Percentiles rank a stretch among this genome's conserved stretches.
Evolutionary conservation across 164 flowering plant species (phyloP).

Genomic region (Annona squamosa): DNA sequence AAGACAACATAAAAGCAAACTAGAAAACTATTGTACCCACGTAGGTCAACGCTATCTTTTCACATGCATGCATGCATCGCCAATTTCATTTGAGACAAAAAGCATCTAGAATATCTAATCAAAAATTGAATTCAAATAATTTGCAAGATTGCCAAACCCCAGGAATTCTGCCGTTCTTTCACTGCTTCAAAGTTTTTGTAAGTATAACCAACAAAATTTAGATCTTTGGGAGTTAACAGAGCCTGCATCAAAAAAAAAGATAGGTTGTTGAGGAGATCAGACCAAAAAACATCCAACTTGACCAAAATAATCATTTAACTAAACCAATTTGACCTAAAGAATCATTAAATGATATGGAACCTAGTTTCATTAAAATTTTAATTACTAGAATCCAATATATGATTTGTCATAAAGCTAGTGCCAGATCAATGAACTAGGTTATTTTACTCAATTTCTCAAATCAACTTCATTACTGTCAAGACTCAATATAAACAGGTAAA

Average conservation of each 20-base stretch:
- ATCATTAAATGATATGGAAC: no score
- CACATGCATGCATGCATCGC: neutral
- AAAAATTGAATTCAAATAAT: neutral
- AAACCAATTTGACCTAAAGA: no score
- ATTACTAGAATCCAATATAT: no score
- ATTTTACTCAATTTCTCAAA: no score
- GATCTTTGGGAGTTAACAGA: constrained; percentile 56
- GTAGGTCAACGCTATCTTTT: neutral
- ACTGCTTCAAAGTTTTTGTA: constrained; percentile 81
- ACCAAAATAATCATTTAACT: neutral
- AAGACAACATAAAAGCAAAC: neutral
- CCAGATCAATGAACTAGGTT: no score
- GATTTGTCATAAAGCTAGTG: no score
- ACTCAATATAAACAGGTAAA: no score
- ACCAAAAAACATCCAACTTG: neutral
- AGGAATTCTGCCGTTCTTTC: constrained; percentile 39
- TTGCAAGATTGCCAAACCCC: constrained; percentile 26
- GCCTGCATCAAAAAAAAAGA: constrained; percentile 23
- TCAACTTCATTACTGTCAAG: no score
- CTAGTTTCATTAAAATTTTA: no score
- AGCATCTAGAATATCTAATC: neutral
- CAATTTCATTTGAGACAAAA: neutral
- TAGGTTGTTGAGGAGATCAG: neutral
- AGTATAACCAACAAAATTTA: constrained; percentile 85
- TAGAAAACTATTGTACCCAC: neutral